These are phyloP conservation scores for Aspergillus floridensis DNA, from an alignment of 2,329 filamentous ascomycete genomes.

Conservation along the genomic window DNA sequence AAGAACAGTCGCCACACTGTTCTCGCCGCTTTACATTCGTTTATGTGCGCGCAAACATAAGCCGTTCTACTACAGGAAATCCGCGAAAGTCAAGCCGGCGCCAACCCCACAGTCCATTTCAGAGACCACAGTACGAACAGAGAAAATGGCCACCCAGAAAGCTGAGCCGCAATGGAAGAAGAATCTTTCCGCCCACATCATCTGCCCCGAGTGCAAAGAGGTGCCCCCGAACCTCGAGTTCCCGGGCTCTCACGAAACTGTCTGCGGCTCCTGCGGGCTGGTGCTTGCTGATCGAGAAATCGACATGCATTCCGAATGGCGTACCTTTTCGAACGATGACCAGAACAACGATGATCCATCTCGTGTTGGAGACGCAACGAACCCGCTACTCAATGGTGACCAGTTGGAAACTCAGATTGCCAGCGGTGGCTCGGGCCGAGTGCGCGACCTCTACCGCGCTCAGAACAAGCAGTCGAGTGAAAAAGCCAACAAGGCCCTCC, in stretches of 20 bases:
- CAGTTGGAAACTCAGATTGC: slow-evolving; percentile 87
- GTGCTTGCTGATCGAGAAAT: slow-evolving; percentile 89
- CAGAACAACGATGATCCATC: slow-evolving; percentile 95
- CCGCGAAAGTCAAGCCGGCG: slow-evolving; percentile 41
- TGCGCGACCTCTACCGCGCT: slow-evolving; percentile 73
- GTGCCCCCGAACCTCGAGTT: slow-evolving; percentile 89
- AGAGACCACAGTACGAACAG: neutral
- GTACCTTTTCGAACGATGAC: slow-evolving; percentile 97
- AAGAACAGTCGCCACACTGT: slow-evolving; percentile 58
- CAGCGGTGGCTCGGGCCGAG: slow-evolving; percentile 70
- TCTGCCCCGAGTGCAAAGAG: slow-evolving; percentile 89
- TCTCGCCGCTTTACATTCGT: slow-evolving; percentile 69
- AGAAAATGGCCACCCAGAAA: slow-evolving; percentile 22
- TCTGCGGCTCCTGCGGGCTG: slow-evolving; percentile 86
- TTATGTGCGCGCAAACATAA: slow-evolving; percentile 51
- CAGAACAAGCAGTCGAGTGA: slow-evolving; percentile 80
- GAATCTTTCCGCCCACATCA: slow-evolving; percentile 80
- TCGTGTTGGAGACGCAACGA: slow-evolving; percentile 92
- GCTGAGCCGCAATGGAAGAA: slow-evolving; percentile 61
- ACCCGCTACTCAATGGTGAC: slow-evolving; percentile 83
- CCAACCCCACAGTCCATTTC: neutral
- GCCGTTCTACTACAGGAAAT: slow-evolving; percentile 43
- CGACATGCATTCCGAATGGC: slow-evolving; percentile 96
- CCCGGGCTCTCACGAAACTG: slow-evolving; percentile 89
- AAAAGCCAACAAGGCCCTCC: slow-evolving; percentile 76